Conservation (phyloP, 495 filamentous ascomycete species). For the Aspergillus sclerotiicarbonarius region DNA sequence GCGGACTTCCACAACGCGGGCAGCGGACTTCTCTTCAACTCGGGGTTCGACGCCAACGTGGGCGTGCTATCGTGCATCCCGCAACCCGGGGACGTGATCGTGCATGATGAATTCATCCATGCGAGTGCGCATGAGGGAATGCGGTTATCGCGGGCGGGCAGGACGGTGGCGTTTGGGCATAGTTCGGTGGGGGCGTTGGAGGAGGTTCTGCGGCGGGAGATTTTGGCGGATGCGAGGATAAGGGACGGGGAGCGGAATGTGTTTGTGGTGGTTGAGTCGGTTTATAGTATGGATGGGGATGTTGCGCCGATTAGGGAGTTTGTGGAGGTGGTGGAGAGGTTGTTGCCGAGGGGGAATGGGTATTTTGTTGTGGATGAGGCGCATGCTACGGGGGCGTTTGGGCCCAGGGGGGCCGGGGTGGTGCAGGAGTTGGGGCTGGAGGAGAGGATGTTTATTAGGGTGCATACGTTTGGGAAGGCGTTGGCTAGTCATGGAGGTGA, state of each 20-base stretch:
- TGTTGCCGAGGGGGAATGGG: conserved; percentile 58
- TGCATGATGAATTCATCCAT: conserved; percentile 75
- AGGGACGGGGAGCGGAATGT: conserved; percentile 36
- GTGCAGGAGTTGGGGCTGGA: conserved; percentile 68
- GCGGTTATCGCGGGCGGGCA: conserved; percentile 57
- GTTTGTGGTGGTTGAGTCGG: conserved; percentile 67
- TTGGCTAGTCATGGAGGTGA: conserved; percentile 70
- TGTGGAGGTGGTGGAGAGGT: conserved; percentile 51
- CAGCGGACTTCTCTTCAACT: conserved; percentile 70
- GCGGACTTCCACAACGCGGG: conserved; percentile 65
- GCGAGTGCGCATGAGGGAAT: conserved; percentile 79
- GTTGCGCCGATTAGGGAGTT: conserved; percentile 61
- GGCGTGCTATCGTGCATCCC: conserved; percentile 67
- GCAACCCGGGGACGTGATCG: conserved; percentile 63
- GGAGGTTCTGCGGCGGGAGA: conserved; percentile 36
- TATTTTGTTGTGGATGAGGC: conserved; percentile 79
- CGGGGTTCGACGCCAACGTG: conserved; percentile 74
- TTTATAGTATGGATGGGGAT: conserved; percentile 90
- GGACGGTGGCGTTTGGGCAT: conserved; percentile 56
- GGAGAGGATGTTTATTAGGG: conserved; percentile 61
- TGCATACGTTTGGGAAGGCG: conserved; percentile 78
- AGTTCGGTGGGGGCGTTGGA: conserved; percentile 51
- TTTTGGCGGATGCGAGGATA: conserved; percentile 30
- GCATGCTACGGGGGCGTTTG: conserved; percentile 68
- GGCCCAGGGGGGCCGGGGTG: conserved; percentile 60